These are phyloP conservation scores for Epichloe brachyelytri DNA, from an alignment of 2,329 filamentous ascomycete species.

Conservation along the genomic window DNA sequence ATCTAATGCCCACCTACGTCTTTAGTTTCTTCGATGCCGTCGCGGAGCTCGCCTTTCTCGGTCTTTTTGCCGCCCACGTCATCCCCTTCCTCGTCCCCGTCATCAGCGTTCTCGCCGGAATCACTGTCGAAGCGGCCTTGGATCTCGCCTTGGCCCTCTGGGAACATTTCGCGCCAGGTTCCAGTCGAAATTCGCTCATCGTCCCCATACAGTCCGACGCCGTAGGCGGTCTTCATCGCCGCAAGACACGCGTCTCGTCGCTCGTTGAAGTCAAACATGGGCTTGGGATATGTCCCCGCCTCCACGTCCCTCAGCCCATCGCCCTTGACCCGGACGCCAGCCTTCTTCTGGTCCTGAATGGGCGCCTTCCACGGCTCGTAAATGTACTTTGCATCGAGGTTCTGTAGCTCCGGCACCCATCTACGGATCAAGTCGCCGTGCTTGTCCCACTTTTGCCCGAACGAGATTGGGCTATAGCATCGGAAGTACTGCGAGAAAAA, in stretches of 20 bases:
- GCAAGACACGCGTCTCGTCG: constrained; percentile 49
- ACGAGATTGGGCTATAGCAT: constrained; percentile 57
- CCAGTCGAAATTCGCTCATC: constrained; percentile 49
- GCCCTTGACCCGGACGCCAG: constrained; percentile 48
- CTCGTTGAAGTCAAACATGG: constrained; percentile 64
- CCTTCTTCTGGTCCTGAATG: constrained; percentile 53
- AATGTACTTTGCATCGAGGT: constrained; percentile 54
- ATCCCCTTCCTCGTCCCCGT: constrained; percentile 10
- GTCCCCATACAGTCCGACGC: constrained; percentile 50
- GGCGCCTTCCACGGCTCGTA: constrained; percentile 72
- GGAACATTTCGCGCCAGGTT: constrained; percentile 36
- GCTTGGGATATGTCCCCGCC: constrained; percentile 51
- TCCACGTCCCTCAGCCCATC: constrained; percentile 31
- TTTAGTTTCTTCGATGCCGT: constrained; percentile 15
- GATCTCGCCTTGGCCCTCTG: constrained; percentile 24
- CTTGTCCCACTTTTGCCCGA: constrained; percentile 65
- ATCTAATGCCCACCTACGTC: constrained; percentile 2
- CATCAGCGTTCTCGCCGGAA: constrained; percentile 21
- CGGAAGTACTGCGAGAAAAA: constrained; percentile 64
- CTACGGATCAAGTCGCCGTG: constrained; percentile 49
- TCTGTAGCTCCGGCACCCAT: constrained; percentile 54
- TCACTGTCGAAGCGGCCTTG: constrained; percentile 23
- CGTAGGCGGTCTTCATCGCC: constrained; percentile 59
- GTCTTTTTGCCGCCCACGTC: constrained; percentile 13
- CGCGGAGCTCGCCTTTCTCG: constrained; percentile 7